These are phyloP conservation scores for Wickerhamomyces alni DNA, from an alignment of 805 yeast species.

Conservation along the genomic window DNA sequence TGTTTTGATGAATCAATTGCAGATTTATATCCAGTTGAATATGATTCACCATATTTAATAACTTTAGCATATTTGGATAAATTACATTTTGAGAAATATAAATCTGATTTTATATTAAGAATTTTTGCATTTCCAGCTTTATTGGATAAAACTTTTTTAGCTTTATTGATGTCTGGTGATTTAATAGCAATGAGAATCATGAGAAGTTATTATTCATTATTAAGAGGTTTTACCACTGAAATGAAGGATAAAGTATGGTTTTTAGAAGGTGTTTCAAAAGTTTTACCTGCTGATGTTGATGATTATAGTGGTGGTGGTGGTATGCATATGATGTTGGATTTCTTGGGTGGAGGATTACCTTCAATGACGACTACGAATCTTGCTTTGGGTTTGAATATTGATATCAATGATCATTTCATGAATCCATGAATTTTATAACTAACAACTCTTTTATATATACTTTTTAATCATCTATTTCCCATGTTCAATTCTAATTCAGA, in stretches of 20 bases:
- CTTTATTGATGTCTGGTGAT: constrained; percentile 79
- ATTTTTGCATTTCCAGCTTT: constrained; percentile 93
- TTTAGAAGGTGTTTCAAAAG: constrained; percentile 83
- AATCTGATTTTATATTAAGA: constrained; percentile 79
- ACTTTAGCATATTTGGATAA: constrained; percentile 83
- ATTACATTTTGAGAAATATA: constrained; percentile 72
- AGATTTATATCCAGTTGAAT: constrained; percentile 81
- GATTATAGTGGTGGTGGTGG: constrained; percentile 89
- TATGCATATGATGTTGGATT: constrained; percentile 87
- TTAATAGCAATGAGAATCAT: constrained; percentile 84
- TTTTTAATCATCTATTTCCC: constrained; percentile 1
- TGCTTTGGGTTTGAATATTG: constrained; percentile 22
- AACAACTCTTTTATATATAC: no score
- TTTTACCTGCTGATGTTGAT: constrained; percentile 87
- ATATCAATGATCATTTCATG: constrained; percentile 24
- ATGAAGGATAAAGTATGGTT: constrained; percentile 93
- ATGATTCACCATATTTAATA: constrained; percentile 79
- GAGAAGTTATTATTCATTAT: constrained; percentile 78
- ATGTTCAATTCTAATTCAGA: constrained; percentile 40
- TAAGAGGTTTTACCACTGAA: constrained; percentile 76
- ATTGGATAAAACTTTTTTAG: constrained; percentile 72
- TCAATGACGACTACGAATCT: constrained; percentile 39
- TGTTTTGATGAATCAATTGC: constrained; percentile 85
- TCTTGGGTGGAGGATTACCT: constrained; percentile 63
- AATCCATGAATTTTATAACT: constrained; percentile 12